Base-by-base conservation (phyloP, 768 basidiomycete genomes). In the Hericium alpestre region DNA sequence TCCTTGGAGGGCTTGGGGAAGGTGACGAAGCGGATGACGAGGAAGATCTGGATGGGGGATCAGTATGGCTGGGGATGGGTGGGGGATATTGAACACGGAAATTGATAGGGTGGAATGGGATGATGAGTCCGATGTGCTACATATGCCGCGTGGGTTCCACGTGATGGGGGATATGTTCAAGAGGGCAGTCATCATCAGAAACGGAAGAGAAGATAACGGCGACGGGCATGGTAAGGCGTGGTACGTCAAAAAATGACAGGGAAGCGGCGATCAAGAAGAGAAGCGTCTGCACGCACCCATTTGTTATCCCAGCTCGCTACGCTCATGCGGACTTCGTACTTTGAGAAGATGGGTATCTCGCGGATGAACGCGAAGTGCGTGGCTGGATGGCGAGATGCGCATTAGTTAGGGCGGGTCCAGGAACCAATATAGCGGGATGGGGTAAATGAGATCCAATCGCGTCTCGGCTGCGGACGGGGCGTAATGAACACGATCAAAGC, bases 241-340 rank as follows among this genome's bases (percentile, higher is more conserved):
- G n/a, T n/a, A n/a, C n/a, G n/a, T n/a, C 10, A 32, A 20, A 16
- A 39, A 20, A 13, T 40, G 6, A 16, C 32, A 32, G 32, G 32
- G 32, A 32, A 32, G 32, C 32, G 32, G 32, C 32, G 32, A 32
- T 32, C 32, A 32, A 32, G 32, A 32, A 32, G 32, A 32, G 32
- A 32, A 32, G 32, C 32, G 32, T 25, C 25, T 32, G 16, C 20
- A 69, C 80, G 49, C 62, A 86, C 87, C 87, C 87, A 90, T 79
- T 90, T 90, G 38, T 82, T 70, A 54, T 88, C 87, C 88, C 88
- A 90, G 5, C 76, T 71, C 11, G 72, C 82, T 2, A 87, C 68
- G 22, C 66, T 73, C 11, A 79, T 64, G 41, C 82, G 73, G 10
- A 89, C 74, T 69, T 90, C 84, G 60, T 85, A 90, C 1, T 69